A percentile compares a stretch with the other conserved stretches of the same genome.
These are phyloP conservation scores for Hypomyces rosellus DNA, from an alignment of 2,329 filamentous ascomycete genomes.

Conservation along the genomic window DNA sequence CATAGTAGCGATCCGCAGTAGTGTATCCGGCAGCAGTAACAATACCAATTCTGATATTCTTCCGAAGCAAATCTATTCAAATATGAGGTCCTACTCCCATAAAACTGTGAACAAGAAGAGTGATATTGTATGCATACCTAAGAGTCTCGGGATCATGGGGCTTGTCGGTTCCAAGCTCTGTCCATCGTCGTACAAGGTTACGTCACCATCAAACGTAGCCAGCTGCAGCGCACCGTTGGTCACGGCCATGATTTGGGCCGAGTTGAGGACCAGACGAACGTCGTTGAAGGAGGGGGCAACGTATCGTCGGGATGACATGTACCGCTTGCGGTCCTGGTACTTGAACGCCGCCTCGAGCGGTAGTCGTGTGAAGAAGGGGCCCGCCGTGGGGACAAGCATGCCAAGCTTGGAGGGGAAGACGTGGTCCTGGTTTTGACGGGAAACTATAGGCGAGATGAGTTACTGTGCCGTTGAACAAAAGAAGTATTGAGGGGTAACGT, in stretches of 20 bases:
- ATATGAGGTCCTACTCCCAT: conserved; percentile 1
- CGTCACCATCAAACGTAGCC: conserved; percentile 95
- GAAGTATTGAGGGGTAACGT: conserved; percentile 15
- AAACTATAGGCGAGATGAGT: conserved; percentile 42
- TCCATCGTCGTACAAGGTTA: conserved; percentile 91
- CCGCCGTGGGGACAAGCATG: conserved; percentile 82
- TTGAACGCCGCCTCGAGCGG: conserved; percentile 85
- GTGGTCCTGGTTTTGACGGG: conserved; percentile 59
- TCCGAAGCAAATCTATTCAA: conserved; percentile 58
- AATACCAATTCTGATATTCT: conserved; percentile 82
- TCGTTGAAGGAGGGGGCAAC: conserved; percentile 98
- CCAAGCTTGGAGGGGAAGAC: conserved; percentile 81
- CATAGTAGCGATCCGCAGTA: conserved; percentile 78
- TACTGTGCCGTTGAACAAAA: neutral
- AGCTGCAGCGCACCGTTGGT: conserved; percentile 71
- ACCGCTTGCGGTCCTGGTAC: conserved; percentile 78
- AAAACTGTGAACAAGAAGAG: too few species aligned
- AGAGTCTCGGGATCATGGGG: conserved; percentile 63
- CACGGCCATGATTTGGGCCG: conserved; percentile 90
- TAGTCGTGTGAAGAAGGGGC: conserved; percentile 87
- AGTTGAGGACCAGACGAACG: conserved; percentile 85
- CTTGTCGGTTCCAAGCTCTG: conserved; percentile 68
- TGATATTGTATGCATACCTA: conserved; percentile 32
- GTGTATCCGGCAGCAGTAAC: conserved; percentile 96
- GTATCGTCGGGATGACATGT: conserved; percentile 85